A percentile compares a stretch with the other conserved stretches of the same genome.
These are phyloP conservation scores for Pachysolen tannophilus DNA, from an alignment of 805 yeast species.

Conservation along the genomic window DNA sequence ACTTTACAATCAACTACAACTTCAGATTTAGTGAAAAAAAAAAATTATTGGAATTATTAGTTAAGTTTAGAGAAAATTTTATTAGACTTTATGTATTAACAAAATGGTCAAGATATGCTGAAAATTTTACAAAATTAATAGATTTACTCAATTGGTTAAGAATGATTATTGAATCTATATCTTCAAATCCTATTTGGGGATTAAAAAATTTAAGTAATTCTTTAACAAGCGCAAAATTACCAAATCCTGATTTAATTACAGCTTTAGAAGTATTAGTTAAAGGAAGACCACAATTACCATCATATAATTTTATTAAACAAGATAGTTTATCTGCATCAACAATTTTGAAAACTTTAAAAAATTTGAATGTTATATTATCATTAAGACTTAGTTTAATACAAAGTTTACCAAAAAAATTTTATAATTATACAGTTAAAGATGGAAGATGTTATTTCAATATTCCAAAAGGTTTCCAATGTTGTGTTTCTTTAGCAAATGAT, in stretches of 20 bases:
- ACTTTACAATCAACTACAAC: conserved; percentile 45
- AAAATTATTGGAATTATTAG: conserved; percentile 58
- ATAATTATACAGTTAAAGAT: conserved; percentile 56
- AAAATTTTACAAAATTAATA: conserved; percentile 65
- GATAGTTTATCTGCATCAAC: conserved; percentile 44
- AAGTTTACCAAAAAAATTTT: conserved; percentile 57
- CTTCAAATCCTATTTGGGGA: conserved; percentile 59
- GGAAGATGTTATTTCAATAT: conserved; percentile 70
- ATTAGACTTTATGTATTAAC: conserved; percentile 76
- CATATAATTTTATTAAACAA: conserved; percentile 47
- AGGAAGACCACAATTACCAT: conserved; percentile 70
- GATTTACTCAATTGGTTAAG: conserved; percentile 80
- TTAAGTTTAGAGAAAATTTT: conserved; percentile 73
- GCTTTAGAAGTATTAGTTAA: conserved; percentile 75
- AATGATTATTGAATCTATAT: conserved; percentile 64
- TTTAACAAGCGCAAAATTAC: conserved; percentile 82
- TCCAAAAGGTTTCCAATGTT: conserved; percentile 60
- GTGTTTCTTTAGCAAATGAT: conserved; percentile 68
- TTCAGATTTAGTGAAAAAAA: conserved; percentile 58
- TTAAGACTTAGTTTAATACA: conserved; percentile 64
- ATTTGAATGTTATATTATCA: conserved; percentile 65
- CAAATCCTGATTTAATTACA: conserved; percentile 84
- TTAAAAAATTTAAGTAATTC: conserved; percentile 61
- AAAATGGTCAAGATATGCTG: conserved; percentile 78
- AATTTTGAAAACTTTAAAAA: conserved; percentile 52